phyloP scores from a whole-genome alignment of 2,329 filamentous ascomycete species.

The Alternaria consortialis region DNA sequence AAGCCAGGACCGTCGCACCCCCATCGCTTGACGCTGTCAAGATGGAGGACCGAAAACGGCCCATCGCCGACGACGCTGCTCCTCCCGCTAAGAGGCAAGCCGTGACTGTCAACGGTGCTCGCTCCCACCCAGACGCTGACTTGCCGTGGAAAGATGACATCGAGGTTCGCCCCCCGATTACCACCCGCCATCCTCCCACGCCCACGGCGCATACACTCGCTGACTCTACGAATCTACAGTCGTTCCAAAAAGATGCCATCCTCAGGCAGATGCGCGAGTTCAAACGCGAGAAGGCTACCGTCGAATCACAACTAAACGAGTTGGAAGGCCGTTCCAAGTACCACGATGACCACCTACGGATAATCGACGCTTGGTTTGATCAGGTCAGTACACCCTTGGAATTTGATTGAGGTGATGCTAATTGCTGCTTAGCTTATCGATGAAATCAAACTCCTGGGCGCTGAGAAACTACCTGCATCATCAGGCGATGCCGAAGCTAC shows the following conservation, averaged over 20 bases:
- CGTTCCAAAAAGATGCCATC: slow-evolving; percentile 95
- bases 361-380: slow-evolving; percentile 92
- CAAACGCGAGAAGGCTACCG: slow-evolving; percentile 84
- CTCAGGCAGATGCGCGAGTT: slow-evolving; percentile 98
- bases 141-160: slow-evolving; percentile 76
- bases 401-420: slow-evolving; percentile 30
- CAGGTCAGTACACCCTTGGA: slow-evolving; percentile 69
- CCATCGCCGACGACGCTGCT: slow-evolving; percentile 84
- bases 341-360: slow-evolving; percentile 91
- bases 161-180: slow-evolving; percentile 69
- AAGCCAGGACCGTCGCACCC: slow-evolving; percentile 75
- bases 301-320: slow-evolving; percentile 83
- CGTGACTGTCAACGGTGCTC: slow-evolving; percentile 74
- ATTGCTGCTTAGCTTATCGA: slow-evolving; percentile 55
- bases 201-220: slow-evolving; percentile 39
- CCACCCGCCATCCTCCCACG: slow-evolving; percentile 26
- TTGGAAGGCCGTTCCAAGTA: slow-evolving; percentile 79
- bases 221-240: slow-evolving; percentile 61
- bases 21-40: slow-evolving; percentile 83
- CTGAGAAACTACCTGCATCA: slow-evolving; percentile 43
- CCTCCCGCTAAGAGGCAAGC: slow-evolving; percentile 93
- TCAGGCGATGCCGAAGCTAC: slow-evolving; percentile 36
- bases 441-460: slow-evolving; percentile 57
- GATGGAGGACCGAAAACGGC: slow-evolving; percentile 99
- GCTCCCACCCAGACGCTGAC: slow-evolving; percentile 71